Conservation (phyloP, 306 rosid species). For the Phaseolus lunatus region DNA sequence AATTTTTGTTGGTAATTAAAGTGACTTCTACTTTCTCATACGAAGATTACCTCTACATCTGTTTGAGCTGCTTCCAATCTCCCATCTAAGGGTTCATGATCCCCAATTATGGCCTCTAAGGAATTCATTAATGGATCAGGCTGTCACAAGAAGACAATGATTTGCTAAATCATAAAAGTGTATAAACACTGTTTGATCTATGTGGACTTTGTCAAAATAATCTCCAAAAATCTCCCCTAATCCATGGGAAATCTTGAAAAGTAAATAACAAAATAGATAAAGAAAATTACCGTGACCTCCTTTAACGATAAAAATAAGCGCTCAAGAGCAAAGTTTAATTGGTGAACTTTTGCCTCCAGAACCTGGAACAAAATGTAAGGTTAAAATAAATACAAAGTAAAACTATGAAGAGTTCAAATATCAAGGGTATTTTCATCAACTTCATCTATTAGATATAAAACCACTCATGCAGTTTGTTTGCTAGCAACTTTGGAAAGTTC, state of each 20-base stretch:
- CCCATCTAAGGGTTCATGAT: conserved; percentile 61
- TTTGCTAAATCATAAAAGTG: conserved; percentile 20
- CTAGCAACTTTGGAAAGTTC: too few relatives aligned
- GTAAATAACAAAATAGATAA: conserved; percentile 16
- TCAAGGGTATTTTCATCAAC: not conserved
- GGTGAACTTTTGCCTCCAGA: conserved; percentile 91
- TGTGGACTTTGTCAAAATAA: conserved; percentile 22
- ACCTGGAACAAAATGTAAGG: conserved; percentile 59
- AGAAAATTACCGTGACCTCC: conserved; percentile 69
- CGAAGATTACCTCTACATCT: conserved; percentile 69
- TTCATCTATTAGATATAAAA: conserved; percentile 15
- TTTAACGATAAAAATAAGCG: conserved; percentile 85
- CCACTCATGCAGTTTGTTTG: not conserved
- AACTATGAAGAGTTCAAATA: not conserved
- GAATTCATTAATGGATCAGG: conserved; percentile 88
- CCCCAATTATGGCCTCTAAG: conserved; percentile 85
- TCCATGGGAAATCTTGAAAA: conserved; percentile 23
- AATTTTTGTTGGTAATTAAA: conserved; percentile 4
- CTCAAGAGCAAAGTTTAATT: conserved; percentile 72
- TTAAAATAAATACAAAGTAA: conserved; percentile 41
- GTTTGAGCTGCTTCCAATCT: conserved; percentile 69
- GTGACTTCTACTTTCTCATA: conserved; percentile 34
- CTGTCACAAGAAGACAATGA: conserved; percentile 57
- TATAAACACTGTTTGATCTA: conserved; percentile 25
- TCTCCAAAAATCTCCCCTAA: not conserved